A percentile compares a stretch with the other conserved stretches of the same genome.
phyloP scores from a whole-genome alignment of 345 rosid species.

The Aquilaria malaccensis region DNA sequence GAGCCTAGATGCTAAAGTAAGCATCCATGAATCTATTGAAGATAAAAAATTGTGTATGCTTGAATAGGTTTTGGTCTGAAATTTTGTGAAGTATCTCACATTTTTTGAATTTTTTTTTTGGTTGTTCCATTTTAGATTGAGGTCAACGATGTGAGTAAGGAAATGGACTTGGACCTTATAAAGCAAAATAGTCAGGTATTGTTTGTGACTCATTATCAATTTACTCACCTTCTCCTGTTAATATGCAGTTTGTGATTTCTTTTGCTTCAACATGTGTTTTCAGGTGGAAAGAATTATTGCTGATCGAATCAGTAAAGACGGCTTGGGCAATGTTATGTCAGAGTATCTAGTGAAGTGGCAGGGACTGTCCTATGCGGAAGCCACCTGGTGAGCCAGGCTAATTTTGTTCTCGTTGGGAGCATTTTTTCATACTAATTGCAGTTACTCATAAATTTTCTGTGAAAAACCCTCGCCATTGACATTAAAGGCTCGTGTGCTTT shows the following conservation, averaged over 20 bases:
- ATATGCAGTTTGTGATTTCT: not conserved
- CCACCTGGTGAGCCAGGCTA: constrained; percentile 66
- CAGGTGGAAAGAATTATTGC: constrained; percentile 93
- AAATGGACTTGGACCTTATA: constrained; percentile 98
- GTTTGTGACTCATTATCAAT: constrained; percentile 7
- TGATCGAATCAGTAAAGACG: constrained; percentile 77
- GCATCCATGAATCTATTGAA: not conserved
- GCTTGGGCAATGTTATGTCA: constrained; percentile 60
- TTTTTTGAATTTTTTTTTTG: not conserved
- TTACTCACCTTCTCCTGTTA: constrained; percentile 1
- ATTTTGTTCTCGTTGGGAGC: constrained; percentile 4
- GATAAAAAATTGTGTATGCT: not conserved
- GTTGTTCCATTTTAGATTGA: constrained; percentile 56
- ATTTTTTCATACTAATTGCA: no score
- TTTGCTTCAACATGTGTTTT: constrained; percentile 19
- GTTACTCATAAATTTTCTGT: no score
- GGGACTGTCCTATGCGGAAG: constrained; percentile 99
- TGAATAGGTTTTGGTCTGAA: not conserved
- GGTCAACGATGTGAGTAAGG: constrained; percentile 96
- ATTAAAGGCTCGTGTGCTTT: no score
- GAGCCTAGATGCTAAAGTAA: no score
- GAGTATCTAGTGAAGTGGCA: constrained; percentile 99
- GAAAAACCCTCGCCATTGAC: no score
- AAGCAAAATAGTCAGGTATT: constrained; percentile 95
- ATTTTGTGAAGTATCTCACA: not conserved